Conservation (phyloP, 805 yeast species). For the Wickerhamiella qilinensis region DNA sequence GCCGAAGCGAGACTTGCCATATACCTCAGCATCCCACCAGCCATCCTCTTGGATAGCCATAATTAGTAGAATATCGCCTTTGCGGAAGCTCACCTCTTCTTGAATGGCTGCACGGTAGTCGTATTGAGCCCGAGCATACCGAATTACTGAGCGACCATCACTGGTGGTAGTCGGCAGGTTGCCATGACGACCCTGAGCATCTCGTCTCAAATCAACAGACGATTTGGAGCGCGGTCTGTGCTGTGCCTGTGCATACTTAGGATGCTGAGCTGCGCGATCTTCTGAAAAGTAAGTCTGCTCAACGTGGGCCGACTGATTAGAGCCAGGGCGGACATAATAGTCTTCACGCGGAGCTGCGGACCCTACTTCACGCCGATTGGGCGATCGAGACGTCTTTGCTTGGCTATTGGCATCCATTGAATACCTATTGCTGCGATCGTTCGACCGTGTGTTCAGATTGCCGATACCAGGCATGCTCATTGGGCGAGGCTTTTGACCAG, state of each 20-base stretch:
- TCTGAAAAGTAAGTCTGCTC: no score
- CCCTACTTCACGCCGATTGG: no score
- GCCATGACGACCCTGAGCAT: neutral
- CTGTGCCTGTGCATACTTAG: neutral
- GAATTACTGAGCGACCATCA: constrained; percentile 38
- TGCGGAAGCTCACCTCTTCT: constrained; percentile 42
- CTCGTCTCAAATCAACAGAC: constrained; percentile 8
- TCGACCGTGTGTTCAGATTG: no score
- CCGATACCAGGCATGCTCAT: constrained; percentile 8
- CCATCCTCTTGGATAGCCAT: constrained; percentile 49
- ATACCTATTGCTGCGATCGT: no score
- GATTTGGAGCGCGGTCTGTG: constrained; percentile 15
- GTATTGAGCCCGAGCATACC: constrained; percentile 38
- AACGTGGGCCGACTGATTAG: no score
- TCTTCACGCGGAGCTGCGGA: no score
- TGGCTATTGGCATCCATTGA: no score
- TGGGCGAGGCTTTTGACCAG: constrained; percentile 5
- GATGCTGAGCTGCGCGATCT: no score
- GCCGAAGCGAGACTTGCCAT: constrained; percentile 27
- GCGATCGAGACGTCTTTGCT: no score
- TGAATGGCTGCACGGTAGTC: constrained; percentile 45
- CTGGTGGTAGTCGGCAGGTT: constrained; percentile 31
- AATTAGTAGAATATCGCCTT: constrained; percentile 39
- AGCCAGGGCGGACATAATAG: no score
- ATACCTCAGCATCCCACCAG: constrained; percentile 58